phyloP scores from a whole-genome alignment of 192 early-diverging fungal genomes.

The Rhizoclosmatium sp. region DNA sequence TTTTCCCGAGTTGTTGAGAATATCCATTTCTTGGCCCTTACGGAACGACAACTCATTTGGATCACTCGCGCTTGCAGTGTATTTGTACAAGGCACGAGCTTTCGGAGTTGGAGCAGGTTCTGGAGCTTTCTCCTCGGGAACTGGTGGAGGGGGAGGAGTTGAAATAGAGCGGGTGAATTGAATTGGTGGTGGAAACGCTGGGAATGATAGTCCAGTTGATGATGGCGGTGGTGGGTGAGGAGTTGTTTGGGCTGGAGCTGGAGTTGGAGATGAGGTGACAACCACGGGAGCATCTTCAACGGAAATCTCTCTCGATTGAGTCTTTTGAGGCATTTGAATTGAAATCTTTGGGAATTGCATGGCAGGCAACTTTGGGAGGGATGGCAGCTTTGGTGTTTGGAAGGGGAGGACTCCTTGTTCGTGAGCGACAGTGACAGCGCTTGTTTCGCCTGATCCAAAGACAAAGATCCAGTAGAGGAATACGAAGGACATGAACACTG shows the following conservation, averaged over 20 bases:
- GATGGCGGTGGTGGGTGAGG: too few species aligned
- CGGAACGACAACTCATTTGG: constrained; percentile 88
- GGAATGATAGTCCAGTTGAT: too few species aligned
- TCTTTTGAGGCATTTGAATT: not conserved
- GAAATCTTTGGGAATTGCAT: not conserved
- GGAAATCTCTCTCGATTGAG: not conserved
- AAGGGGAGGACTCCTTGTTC: not conserved
- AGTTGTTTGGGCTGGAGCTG: constrained; percentile 10
- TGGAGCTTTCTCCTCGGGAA: not conserved
- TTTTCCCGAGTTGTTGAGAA: constrained; percentile 91
- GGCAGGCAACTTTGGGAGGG: not conserved
- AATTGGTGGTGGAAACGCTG: constrained; percentile 13
- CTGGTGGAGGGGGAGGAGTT: not conserved
- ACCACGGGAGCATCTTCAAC: not conserved
- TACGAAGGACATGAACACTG: constrained; percentile 46
- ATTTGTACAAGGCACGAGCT: constrained; percentile 38
- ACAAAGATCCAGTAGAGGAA: constrained; percentile 41
- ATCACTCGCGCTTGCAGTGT: constrained; percentile 90
- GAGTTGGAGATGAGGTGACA: not conserved
- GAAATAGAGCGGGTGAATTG: constrained; percentile 3
- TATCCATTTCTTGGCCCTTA: constrained; percentile 87
- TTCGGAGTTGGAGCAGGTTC: not conserved
- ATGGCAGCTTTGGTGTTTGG: not conserved
- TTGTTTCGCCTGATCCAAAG: constrained; percentile 36
- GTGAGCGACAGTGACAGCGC: constrained; percentile 9